Conservation (phyloP, 495 filamentous ascomycete species). For the Tuber borchii region DNA sequence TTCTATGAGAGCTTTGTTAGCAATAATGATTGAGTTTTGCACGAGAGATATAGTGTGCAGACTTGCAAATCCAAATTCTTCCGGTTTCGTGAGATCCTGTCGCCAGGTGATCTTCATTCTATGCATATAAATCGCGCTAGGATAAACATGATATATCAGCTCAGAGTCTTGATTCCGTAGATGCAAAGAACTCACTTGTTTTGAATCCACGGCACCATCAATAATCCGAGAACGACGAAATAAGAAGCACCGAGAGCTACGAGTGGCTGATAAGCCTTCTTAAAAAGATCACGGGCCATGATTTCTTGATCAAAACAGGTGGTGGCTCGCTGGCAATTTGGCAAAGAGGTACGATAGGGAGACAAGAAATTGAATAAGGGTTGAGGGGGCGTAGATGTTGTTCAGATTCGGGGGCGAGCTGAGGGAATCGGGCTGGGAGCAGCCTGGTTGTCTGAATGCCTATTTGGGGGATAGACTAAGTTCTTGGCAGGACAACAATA, state of each 20-base stretch:
- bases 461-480: not conserved
- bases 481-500: not conserved
- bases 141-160: constrained; percentile 17
- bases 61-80: constrained; percentile 65
- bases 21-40: not conserved
- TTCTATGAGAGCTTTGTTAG: constrained; percentile 30
- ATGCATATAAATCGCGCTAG: constrained; percentile 59
- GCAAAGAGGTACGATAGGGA: not conserved
- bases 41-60: constrained; percentile 28
- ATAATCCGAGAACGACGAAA: constrained; percentile 47
- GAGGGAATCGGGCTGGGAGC: not conserved
- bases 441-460: not conserved
- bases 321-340: not conserved
- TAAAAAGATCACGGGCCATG: constrained; percentile 48
- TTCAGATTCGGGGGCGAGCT: not conserved
- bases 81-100: constrained; percentile 58
- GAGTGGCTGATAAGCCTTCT: constrained; percentile 55
- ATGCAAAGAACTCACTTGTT: constrained; percentile 45
- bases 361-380: not conserved
- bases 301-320: not conserved
- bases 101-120: constrained; percentile 54
- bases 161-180: not conserved
- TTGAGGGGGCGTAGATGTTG: not conserved
- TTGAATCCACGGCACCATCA: constrained; percentile 51
- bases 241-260: constrained; percentile 51